Conservation (phyloP, 768 basidiomycete genomes). For the Mycena haematopus region DNA sequence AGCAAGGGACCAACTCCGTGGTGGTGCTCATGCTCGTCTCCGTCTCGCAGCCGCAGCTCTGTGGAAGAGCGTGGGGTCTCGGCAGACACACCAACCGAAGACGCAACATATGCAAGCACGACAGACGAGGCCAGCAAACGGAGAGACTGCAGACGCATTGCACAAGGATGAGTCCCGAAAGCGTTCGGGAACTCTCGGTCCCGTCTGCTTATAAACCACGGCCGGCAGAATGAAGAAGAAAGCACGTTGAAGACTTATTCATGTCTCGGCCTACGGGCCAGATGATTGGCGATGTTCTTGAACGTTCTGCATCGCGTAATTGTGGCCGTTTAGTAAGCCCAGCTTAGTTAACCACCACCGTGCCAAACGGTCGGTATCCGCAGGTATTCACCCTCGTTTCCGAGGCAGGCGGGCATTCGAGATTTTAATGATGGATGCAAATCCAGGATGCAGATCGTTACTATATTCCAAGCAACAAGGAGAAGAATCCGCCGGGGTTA, state of each 20-base stretch:
- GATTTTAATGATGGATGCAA: not conserved
- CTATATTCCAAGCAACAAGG: not conserved
- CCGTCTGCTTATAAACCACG: conserved; percentile 26
- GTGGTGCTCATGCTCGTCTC: conserved; percentile 55
- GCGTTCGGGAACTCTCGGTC: not conserved
- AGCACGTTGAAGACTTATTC: conserved; percentile 1
- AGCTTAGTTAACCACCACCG: conserved; percentile 4
- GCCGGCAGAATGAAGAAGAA: too few species aligned
- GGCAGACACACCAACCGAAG: conserved; percentile 1
- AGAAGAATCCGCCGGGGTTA: not conserved
- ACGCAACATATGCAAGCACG: not conserved
- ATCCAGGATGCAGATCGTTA: not conserved
- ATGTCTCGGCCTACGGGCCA: conserved; percentile 19
- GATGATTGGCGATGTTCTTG: conserved; percentile 20
- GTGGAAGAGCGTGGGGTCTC: not conserved
- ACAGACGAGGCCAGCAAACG: conserved; percentile 19
- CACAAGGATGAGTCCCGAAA: conserved; percentile 7
- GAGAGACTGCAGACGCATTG: conserved; percentile 30
- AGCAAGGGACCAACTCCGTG: conserved; percentile 55
- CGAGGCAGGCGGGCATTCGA: not conserved
- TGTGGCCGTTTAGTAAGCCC: conserved; percentile 15
- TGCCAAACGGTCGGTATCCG: not conserved
- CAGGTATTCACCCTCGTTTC: not conserved
- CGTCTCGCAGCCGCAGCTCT: conserved; percentile 27
- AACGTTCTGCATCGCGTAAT: conserved; percentile 23